Evolutionary conservation across 177 flowering plant genomes (phyloP).

Genomic region (Vitis hybrid): DNA sequence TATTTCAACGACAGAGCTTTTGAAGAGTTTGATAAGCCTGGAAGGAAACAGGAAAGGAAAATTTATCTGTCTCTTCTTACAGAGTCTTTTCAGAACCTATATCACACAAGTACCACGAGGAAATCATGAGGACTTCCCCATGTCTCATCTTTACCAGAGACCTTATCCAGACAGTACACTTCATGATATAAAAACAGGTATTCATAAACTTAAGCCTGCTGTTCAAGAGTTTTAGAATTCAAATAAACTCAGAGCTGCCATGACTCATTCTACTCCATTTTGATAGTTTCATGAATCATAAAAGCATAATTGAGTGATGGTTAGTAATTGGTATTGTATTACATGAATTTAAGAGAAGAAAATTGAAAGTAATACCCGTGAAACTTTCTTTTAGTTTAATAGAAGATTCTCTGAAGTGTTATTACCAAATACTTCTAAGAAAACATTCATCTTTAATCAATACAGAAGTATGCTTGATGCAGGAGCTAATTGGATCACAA

Average conservation of each 20-base stretch:
- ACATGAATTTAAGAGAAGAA: too few species aligned
- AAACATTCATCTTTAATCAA: background rate
- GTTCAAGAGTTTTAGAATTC: background rate
- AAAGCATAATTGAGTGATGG: too few species aligned
- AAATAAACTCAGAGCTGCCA: background rate
- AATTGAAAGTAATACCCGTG: rapidly evolving
- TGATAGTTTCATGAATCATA: background rate
- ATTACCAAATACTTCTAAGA: background rate
- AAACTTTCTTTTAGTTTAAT: too few species aligned
- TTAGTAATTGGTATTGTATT: too few species aligned
- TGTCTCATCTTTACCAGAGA: slow-evolving; percentile 10
- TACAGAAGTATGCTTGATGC: background rate
- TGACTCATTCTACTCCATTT: background rate
- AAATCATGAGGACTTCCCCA: slow-evolving; percentile 13
- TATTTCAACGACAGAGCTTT: slow-evolving; percentile 12
- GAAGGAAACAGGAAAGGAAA: slow-evolving; percentile 33
- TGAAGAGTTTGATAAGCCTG: slow-evolving; percentile 31
- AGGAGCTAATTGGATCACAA: background rate
- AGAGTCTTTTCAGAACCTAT: slow-evolving; percentile 44
- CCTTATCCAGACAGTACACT: slow-evolving; percentile 38
- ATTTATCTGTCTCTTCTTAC: slow-evolving; percentile 33
- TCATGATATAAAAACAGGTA: slow-evolving; percentile 52
- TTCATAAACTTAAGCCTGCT: background rate
- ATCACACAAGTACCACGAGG: slow-evolving; percentile 47
- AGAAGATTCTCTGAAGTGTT: too few species aligned